These are phyloP conservation scores for Clitopilus hobsonii DNA, from an alignment of 768 basidiomycete species.

Conservation along the genomic window DNA sequence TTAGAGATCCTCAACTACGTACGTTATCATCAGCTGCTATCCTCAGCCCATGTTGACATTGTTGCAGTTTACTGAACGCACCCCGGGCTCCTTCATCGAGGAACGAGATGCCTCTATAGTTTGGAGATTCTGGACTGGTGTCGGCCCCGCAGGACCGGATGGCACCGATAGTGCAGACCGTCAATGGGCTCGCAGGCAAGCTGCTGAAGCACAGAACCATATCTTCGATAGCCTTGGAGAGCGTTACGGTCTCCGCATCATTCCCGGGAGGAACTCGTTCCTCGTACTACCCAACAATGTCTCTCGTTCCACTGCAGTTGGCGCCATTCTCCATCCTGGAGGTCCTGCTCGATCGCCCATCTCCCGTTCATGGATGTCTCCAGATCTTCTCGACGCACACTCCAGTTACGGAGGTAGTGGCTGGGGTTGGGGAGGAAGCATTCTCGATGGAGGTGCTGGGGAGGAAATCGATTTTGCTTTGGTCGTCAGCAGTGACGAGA, in stretches of 20 bases:
- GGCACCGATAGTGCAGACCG: slow-evolving; percentile 47
- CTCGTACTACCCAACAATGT: slow-evolving; percentile 80
- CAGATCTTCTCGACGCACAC: slow-evolving; percentile 21
- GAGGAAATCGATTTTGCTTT: slow-evolving; percentile 55
- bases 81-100: slow-evolving; percentile 81
- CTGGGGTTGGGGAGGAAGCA: slow-evolving; percentile 13
- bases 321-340: slow-evolving; percentile 70
- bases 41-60: not conserved
- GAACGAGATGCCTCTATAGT: slow-evolving; percentile 79
- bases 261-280: slow-evolving; percentile 76
- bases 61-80: slow-evolving; percentile 81
- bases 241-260: slow-evolving; percentile 77
- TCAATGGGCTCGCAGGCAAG: slow-evolving; percentile 82
- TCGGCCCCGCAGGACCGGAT: slow-evolving; percentile 9
- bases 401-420: slow-evolving; percentile 23
- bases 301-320: slow-evolving; percentile 79
- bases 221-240: slow-evolving; percentile 86
- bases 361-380: slow-evolving; percentile 35
- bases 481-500: slow-evolving; percentile 73
- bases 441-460: not conserved
- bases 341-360: slow-evolving; percentile 38
- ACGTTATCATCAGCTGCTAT: slow-evolving; percentile 24
- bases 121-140: slow-evolving; percentile 80
- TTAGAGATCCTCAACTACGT: slow-evolving; percentile 84
- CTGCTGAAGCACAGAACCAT: slow-evolving; percentile 89